Conservation (phyloP, 2,329 filamentous ascomycete genomes). For the Diplocarpon rosae region DNA sequence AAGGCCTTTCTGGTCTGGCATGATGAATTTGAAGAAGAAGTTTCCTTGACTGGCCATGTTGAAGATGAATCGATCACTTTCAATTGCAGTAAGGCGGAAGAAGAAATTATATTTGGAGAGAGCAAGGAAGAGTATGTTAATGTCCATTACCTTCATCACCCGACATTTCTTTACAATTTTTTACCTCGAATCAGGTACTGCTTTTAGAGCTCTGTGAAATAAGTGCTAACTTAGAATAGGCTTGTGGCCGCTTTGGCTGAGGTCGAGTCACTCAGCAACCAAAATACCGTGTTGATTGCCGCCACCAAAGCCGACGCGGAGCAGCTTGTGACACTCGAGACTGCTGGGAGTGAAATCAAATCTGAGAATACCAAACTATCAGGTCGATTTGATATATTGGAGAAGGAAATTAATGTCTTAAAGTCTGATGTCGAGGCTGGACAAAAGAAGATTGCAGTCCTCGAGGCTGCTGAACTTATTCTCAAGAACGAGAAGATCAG, state of each 20-base stretch:
- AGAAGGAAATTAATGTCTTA: no score
- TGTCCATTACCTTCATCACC: no score
- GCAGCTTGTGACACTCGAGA: not conserved
- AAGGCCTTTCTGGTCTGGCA: no score
- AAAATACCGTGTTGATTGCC: not conserved
- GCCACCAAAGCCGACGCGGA: not conserved
- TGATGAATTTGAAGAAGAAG: no score
- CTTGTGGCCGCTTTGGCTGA: not conserved
- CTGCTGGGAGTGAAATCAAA: not conserved
- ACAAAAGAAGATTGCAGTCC: not conserved
- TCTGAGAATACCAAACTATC: not conserved
- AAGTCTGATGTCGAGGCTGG: not conserved
- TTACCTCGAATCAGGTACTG: not conserved
- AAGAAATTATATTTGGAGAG: not conserved
- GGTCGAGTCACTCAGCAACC: not conserved
- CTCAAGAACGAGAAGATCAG: not conserved
- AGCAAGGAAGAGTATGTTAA: no score
- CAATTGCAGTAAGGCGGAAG: not conserved
- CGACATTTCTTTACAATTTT: no score
- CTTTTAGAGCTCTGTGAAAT: not conserved
- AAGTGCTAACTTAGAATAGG: not conserved
- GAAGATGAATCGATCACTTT: no score
- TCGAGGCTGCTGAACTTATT: not conserved
- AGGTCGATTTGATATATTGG: no score
- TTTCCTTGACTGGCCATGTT: no score